phyloP scores from a whole-genome alignment of 495 filamentous ascomycete genomes.

The Evernia prunastri region DNA sequence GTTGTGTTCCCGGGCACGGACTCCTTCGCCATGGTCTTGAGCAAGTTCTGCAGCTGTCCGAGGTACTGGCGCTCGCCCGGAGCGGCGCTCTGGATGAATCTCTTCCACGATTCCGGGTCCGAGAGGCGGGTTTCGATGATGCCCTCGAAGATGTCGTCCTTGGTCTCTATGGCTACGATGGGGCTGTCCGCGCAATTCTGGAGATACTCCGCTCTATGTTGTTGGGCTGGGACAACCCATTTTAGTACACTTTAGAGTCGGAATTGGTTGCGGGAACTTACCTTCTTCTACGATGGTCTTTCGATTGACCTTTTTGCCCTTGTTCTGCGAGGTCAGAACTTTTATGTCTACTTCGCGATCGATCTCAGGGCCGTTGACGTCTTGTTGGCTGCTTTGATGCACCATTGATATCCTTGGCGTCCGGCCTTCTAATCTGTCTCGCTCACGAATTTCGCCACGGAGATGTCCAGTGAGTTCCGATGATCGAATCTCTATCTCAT shows the following conservation, averaged over 20 bases:
- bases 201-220: slow-evolving; percentile 54
- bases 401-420: slow-evolving; percentile 38
- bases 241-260: not conserved
- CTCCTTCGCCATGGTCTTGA: slow-evolving; percentile 56
- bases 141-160: slow-evolving; percentile 75
- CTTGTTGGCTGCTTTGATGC: slow-evolving; percentile 37
- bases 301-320: slow-evolving; percentile 86
- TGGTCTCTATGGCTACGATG: slow-evolving; percentile 81
- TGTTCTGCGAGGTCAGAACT: slow-evolving; percentile 70
- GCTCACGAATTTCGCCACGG: slow-evolving; percentile 73
- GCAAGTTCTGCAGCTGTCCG: slow-evolving; percentile 74
- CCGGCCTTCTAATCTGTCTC: slow-evolving; percentile 55
- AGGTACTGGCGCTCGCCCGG: slow-evolving; percentile 78
- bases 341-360: slow-evolving; percentile 68
- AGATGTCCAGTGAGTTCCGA: slow-evolving; percentile 76
- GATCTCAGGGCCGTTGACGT: slow-evolving; percentile 29
- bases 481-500: slow-evolving; percentile 72
- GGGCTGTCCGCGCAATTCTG: slow-evolving; percentile 65
- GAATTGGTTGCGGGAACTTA: slow-evolving; percentile 27
- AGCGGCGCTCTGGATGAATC: slow-evolving; percentile 69
- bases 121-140: slow-evolving; percentile 68
- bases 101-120: slow-evolving; percentile 81
- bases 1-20: slow-evolving; percentile 46
- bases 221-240: slow-evolving; percentile 48
- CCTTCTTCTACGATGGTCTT: slow-evolving; percentile 74